phyloP scores from a whole-genome alignment of 225 moss, liverwort and hornwort species.

The Polytrichum commune region DNA sequence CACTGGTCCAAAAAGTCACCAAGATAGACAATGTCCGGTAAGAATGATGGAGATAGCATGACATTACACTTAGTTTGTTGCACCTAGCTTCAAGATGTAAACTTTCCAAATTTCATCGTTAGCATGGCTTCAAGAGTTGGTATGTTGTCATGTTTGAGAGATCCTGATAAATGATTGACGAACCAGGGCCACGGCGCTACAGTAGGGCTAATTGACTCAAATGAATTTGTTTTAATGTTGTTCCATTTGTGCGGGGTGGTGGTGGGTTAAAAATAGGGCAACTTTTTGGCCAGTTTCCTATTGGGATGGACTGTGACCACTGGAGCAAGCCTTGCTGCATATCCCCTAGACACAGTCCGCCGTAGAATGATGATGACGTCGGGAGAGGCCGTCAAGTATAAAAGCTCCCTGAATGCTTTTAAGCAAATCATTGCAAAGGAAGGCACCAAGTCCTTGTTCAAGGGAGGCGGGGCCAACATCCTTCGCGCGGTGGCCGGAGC shows the following conservation, averaged over 20 bases:
- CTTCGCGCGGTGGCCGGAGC: constrained; percentile 58
- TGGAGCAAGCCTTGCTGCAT: constrained; percentile 53
- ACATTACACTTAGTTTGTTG: not conserved
- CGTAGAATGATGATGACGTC: constrained; percentile 60
- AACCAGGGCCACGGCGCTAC: not conserved
- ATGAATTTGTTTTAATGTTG: too few relatives aligned
- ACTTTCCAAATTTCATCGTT: too few relatives aligned
- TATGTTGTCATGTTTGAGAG: too few relatives aligned
- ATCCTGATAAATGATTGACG: not conserved
- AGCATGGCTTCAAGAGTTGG: too few relatives aligned
- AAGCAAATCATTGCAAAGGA: constrained; percentile 36
- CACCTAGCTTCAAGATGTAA: too few relatives aligned
- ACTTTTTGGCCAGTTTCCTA: constrained; percentile 49
- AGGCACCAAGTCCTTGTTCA: constrained; percentile 39
- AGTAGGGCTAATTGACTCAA: not conserved
- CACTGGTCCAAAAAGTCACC: not conserved
- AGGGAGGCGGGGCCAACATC: constrained; percentile 63
- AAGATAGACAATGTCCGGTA: not conserved
- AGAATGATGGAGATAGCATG: not conserved
- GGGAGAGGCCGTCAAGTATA: constrained; percentile 56
- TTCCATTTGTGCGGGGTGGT: not conserved
- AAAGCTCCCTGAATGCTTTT: constrained; percentile 46
- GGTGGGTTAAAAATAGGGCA: constrained; percentile 28
- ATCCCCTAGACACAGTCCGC: constrained; percentile 50
- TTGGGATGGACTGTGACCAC: constrained; percentile 65